These are phyloP conservation scores for Mucor sp. DNA, from an alignment of 371 early-diverging fungal genomes.

Conservation along the genomic window DNA sequence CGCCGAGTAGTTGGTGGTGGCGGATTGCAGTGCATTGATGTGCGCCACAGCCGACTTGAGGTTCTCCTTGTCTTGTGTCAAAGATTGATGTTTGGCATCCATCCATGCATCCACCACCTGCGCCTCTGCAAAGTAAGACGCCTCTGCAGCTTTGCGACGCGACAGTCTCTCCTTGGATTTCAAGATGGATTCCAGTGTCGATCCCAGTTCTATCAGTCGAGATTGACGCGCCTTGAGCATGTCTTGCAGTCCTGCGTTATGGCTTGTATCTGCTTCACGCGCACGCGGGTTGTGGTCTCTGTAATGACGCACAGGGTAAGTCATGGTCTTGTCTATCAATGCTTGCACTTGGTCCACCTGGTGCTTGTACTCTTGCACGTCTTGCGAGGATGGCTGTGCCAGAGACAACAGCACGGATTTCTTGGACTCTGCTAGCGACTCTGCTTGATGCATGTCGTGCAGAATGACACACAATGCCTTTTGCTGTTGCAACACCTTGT, in stretches of 20 bases:
- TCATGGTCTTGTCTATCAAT: background rate
- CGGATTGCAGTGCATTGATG: slow-evolving; percentile 4
- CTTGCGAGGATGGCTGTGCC: slow-evolving; percentile 14
- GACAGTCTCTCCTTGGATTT: slow-evolving; percentile 35
- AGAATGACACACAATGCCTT: background rate
- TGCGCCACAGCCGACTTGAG: background rate
- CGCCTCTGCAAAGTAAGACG: slow-evolving; percentile 38
- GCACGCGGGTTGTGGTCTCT: slow-evolving; percentile 14
- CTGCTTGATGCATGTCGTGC: background rate
- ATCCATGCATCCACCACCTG: slow-evolving; percentile 38
- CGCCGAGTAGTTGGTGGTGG: slow-evolving; percentile 9
- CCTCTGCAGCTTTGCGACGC: slow-evolving; percentile 36
- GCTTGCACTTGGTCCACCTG: slow-evolving; percentile 7
- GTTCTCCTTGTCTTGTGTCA: background rate
- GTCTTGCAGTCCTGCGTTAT: slow-evolving; percentile 30
- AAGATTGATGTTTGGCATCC: background rate
- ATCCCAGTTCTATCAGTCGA: slow-evolving; percentile 28
- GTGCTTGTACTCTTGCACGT: slow-evolving; percentile 6
- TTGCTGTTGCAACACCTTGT: slow-evolving; percentile 15
- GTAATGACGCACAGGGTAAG: slow-evolving; percentile 30
- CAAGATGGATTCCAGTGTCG: slow-evolving; percentile 26
- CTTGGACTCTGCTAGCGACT: slow-evolving; percentile 18
- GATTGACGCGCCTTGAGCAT: slow-evolving; percentile 30
- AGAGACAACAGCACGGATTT: background rate
- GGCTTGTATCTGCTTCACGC: slow-evolving; percentile 19